Conservation (phyloP, 2,329 filamentous ascomycete genomes). For the Xylariaceae sp. region DNA sequence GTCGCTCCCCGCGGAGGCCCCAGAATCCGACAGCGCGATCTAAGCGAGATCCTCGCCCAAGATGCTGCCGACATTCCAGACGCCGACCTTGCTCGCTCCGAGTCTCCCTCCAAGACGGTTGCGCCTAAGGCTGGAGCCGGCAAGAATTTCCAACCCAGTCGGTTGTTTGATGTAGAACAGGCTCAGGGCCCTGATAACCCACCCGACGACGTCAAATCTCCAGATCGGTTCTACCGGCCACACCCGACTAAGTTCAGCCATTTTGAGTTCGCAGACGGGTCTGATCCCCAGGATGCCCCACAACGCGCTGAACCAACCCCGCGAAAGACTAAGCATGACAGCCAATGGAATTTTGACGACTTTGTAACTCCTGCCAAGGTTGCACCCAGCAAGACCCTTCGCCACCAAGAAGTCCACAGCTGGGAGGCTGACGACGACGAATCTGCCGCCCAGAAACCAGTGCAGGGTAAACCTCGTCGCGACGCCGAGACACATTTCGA, state of each 20-base stretch:
- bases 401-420: conserved; percentile 69
- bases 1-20: conserved; percentile 24
- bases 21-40: conserved; percentile 61
- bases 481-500: conserved; percentile 83
- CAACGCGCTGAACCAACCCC: conserved; percentile 39
- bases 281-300: conserved; percentile 46
- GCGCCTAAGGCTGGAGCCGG: conserved; percentile 50
- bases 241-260: conserved; percentile 80
- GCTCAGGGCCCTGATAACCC: conserved; percentile 39
- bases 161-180: conserved; percentile 60
- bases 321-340: conserved; percentile 60
- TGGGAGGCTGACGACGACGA: conserved; percentile 71
- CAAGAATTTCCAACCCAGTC: conserved; percentile 60
- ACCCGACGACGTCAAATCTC: conserved; percentile 38
- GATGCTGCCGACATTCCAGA: conserved; percentile 38
- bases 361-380: conserved; percentile 78
- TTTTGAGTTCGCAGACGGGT: conserved; percentile 74
- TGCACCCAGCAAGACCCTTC: conserved; percentile 54
- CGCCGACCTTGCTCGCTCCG: conserved; percentile 42
- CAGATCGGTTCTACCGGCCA: conserved; percentile 53
- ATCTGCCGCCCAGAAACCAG: conserved; percentile 55
- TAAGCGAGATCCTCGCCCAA: conserved; percentile 67
- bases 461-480: conserved; percentile 65
- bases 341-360: conserved; percentile 85
- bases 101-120: conserved; percentile 25